Percentiles rank a stretch among this genome's conserved stretches.
Evolutionary conservation across 495 filamentous ascomycete species (phyloP).

Genomic region (Aspergillus heteromorphus): DNA sequence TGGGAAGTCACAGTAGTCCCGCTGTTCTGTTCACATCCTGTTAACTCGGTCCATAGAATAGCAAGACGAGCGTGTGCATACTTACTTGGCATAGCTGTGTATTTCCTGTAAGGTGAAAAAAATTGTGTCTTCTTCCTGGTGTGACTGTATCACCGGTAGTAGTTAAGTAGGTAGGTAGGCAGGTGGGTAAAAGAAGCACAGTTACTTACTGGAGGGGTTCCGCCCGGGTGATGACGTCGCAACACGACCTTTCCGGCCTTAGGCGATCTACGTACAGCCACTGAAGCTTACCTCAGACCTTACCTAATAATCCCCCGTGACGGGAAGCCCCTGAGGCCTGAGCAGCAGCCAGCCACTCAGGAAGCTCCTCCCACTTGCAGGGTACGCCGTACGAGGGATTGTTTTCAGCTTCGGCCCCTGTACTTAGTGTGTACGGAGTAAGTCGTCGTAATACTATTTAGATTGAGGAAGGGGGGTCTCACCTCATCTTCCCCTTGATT

Average conservation of each 20-base stretch:
- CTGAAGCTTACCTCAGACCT: background rate
- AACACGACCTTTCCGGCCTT: too few species aligned
- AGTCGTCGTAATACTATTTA: too few species aligned
- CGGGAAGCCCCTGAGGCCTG: background rate
- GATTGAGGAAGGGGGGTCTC: background rate
- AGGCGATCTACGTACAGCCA: too few species aligned
- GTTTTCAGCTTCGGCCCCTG: background rate
- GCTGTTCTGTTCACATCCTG: slow-evolving; percentile 15
- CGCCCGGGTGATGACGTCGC: background rate
- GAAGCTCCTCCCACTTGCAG: too few species aligned
- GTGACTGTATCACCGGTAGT: too few species aligned
- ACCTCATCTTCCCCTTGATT: background rate
- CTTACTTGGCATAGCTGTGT: slow-evolving; percentile 12
- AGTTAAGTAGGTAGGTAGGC: too few species aligned
- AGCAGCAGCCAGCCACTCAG: background rate
- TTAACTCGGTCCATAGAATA: background rate
- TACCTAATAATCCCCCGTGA: background rate
- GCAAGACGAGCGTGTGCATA: background rate
- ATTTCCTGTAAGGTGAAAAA: background rate
- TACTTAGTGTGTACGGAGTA: too few species aligned
- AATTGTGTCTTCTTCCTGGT: too few species aligned
- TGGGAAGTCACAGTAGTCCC: slow-evolving; percentile 28
- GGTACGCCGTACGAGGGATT: too few species aligned
- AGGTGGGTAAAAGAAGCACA: too few species aligned
- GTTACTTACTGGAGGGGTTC: too few species aligned